These are phyloP conservation scores for Saitozyma podzolica DNA, from an alignment of 768 basidiomycete genomes.

Conservation along the genomic window DNA sequence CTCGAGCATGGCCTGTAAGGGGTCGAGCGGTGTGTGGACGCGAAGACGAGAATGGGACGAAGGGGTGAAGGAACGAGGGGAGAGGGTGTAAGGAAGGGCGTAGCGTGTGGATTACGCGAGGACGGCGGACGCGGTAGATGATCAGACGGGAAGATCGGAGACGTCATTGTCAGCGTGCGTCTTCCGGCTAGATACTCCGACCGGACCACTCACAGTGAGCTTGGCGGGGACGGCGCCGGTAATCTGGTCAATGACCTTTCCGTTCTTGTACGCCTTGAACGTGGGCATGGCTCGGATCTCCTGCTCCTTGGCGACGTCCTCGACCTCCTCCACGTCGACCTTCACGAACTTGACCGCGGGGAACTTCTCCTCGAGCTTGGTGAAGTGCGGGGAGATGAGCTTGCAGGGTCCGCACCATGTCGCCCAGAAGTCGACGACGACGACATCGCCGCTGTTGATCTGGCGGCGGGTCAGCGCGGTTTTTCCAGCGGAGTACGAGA, in stretches of 20 bases:
- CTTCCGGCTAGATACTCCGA: no score
- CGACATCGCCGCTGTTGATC: slow-evolving; percentile 39
- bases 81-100: no score
- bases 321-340: slow-evolving; percentile 54
- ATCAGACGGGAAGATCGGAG: no score
- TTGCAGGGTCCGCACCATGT: slow-evolving; percentile 53
- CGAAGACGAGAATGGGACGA: no score
- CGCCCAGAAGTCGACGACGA: slow-evolving; percentile 51
- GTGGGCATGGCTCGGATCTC: slow-evolving; percentile 55
- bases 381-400: slow-evolving; percentile 53
- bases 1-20: no score
- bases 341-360: slow-evolving; percentile 51
- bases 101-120: no score
- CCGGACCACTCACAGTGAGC: slow-evolving; percentile 36
- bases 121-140: no score
- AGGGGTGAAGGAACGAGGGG: no score
- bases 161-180: no score
- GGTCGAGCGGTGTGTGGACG: no score
- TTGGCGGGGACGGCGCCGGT: slow-evolving; percentile 52
- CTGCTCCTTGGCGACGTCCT: slow-evolving; percentile 47
- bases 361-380: slow-evolving; percentile 47
- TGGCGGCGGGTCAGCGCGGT: slow-evolving; percentile 4
- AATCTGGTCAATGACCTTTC: slow-evolving; percentile 48
- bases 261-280: slow-evolving; percentile 53
- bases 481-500: background rate